A percentile compares a stretch with the other conserved stretches of the same genome.
These are phyloP conservation scores for Emericellopsis atlantica DNA, from an alignment of 2,329 filamentous ascomycete species.

Conservation along the genomic window DNA sequence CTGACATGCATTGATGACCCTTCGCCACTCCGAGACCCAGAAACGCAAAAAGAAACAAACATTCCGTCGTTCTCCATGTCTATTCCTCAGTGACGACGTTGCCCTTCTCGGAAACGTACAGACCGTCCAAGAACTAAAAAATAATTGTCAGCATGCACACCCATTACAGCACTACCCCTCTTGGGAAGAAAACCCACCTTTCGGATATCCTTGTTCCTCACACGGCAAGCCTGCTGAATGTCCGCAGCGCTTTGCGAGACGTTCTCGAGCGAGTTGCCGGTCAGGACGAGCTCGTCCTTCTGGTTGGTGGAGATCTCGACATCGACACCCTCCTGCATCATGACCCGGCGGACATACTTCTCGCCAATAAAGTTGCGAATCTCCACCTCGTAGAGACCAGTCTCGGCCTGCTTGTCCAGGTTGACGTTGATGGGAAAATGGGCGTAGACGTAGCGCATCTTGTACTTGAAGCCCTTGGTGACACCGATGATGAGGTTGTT, in stretches of 20 bases:
- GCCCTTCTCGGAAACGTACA: conserved; percentile 98
- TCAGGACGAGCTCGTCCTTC: conserved; percentile 95
- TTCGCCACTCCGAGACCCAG: conserved; percentile 51
- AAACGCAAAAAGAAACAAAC: conserved; percentile 42
- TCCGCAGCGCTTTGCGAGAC: conserved; percentile 98
- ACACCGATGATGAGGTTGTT: conserved; percentile 98
- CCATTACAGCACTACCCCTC: no score
- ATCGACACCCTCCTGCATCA: conserved; percentile 82
- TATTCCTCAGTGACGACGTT: conserved; percentile 68
- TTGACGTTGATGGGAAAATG: conserved; percentile 99
- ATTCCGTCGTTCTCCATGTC: conserved; percentile 21
- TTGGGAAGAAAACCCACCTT: conserved; percentile 67
- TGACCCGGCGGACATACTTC: conserved; percentile 93
- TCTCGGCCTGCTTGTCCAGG: conserved; percentile 91
- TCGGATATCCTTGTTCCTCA: conserved; percentile 99
- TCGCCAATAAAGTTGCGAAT: conserved; percentile 99
- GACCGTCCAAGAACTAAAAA: conserved; percentile 90
- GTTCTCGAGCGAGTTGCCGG: conserved; percentile 89
- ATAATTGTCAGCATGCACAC: conserved; percentile 4
- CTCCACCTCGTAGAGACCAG: conserved; percentile 80
- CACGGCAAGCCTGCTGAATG: conserved; percentile 98
- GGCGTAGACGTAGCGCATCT: conserved; percentile 99
- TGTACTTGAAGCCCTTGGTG: conserved; percentile 99
- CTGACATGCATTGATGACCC: conserved; percentile 51
- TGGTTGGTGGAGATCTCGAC: conserved; percentile 81